A percentile compares a stretch with the other conserved stretches of the same genome.
Evolutionary conservation across 257 asterid genomes (phyloP).

Genomic region (Rhazya stricta): DNA sequence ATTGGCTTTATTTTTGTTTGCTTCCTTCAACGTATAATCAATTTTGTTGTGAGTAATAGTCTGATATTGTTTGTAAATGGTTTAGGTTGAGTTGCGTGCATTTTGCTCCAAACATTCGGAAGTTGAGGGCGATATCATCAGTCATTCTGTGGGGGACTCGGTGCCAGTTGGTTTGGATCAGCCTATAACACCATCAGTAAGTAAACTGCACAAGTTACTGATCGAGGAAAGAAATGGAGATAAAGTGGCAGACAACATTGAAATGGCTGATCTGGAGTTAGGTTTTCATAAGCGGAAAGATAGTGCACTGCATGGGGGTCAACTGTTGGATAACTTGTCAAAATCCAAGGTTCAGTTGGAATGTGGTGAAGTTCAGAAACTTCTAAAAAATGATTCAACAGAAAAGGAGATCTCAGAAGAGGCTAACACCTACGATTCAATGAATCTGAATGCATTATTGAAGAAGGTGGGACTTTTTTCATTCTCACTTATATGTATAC

Average conservation of each 20-base stretch:
- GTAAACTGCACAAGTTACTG: constrained; percentile 25
- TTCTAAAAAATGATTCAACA: constrained; percentile 26
- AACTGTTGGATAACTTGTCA: constrained; percentile 25
- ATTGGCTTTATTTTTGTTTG: neutral
- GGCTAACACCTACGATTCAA: constrained; percentile 30
- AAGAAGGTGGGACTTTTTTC: constrained; percentile 52
- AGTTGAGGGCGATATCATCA: constrained; percentile 37
- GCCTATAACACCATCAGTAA: constrained; percentile 15
- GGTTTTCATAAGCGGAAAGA: constrained; percentile 37
- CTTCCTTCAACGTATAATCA: neutral
- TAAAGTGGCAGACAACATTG: constrained; percentile 23
- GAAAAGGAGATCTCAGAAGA: constrained; percentile 35
- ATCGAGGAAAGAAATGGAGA: constrained; percentile 31
- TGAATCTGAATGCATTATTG: constrained; percentile 47
- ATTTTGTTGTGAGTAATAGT: constrained; percentile 11
- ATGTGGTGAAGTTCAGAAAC: constrained; percentile 30
- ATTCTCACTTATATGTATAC: neutral
- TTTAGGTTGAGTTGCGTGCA: constrained; percentile 90
- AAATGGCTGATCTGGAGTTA: constrained; percentile 28
- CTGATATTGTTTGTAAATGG: constrained; percentile 11
- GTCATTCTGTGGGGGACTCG: constrained; percentile 37
- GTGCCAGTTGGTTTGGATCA: constrained; percentile 44
- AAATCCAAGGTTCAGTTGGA: constrained; percentile 41
- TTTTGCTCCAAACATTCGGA: constrained; percentile 93
- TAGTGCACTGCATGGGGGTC: constrained; percentile 34